Evolutionary conservation across 805 yeast genomes (phyloP).

Genomic region (Zygoascus ofunaensis): DNA sequence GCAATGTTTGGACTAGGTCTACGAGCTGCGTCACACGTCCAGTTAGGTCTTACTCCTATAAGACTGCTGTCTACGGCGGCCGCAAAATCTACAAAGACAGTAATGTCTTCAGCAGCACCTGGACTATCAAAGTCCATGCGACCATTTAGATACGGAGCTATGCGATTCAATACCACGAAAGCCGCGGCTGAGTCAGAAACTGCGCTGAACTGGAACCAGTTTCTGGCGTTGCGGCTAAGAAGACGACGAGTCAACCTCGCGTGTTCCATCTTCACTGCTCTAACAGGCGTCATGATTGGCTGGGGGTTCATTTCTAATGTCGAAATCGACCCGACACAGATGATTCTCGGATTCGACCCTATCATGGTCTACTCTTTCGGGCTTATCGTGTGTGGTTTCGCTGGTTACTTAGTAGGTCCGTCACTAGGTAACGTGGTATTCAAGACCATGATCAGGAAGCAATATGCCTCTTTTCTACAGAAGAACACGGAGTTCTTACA

Average conservation of each 20-base stretch:
- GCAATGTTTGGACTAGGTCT: too few species aligned
- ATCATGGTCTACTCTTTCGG: conserved; percentile 69
- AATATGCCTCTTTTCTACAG: conserved; percentile 21
- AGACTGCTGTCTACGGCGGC: too few species aligned
- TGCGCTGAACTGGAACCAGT: conserved; percentile 65
- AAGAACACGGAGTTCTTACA: conserved; percentile 70
- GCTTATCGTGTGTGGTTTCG: conserved; percentile 57
- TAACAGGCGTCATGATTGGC: conserved; percentile 56
- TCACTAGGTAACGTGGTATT: conserved; percentile 64
- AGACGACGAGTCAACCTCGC: conserved; percentile 62
- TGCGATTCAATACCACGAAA: background rate
- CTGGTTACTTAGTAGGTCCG: conserved; percentile 82
- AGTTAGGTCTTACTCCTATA: too few species aligned
- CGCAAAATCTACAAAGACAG: too few species aligned
- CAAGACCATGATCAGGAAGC: conserved; percentile 29
- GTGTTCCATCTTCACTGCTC: conserved; percentile 59
- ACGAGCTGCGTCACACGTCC: too few species aligned
- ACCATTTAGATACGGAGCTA: too few species aligned
- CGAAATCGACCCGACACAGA: conserved; percentile 81
- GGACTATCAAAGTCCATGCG: too few species aligned
- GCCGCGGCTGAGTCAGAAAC: background rate
- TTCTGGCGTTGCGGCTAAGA: conserved; percentile 63
- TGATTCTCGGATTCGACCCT: conserved; percentile 84
- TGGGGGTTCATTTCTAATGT: conserved; percentile 70
- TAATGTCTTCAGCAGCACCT: too few species aligned